Conservation (phyloP, 192 early-diverging fungal genomes). For the Gaertneriomyces semiglobifer region DNA sequence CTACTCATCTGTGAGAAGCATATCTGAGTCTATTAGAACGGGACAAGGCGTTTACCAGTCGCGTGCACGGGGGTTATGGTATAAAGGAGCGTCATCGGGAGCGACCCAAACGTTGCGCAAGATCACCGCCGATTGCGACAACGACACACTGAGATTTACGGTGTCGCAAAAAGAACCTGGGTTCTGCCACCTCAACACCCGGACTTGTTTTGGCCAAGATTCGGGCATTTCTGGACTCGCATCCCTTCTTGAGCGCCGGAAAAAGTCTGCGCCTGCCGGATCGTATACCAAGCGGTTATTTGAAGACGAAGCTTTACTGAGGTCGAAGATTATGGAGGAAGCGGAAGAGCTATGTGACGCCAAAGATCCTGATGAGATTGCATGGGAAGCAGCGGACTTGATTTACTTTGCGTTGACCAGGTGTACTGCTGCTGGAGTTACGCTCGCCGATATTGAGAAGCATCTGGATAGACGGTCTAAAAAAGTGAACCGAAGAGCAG, state of each 20-base stretch:
- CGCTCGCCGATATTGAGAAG: constrained; percentile 79
- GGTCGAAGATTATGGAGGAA: constrained; percentile 94
- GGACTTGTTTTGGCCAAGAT: constrained; percentile 86
- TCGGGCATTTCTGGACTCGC: constrained; percentile 73
- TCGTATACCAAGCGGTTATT: constrained; percentile 92
- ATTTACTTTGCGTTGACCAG: constrained; percentile 93
- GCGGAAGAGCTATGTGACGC: constrained; percentile 90
- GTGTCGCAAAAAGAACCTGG: constrained; percentile 84
- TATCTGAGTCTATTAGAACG: constrained; percentile 73
- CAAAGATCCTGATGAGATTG: constrained; percentile 68
- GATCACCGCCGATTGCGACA: constrained; percentile 86
- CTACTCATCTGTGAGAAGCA: constrained; percentile 82
- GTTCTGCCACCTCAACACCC: constrained; percentile 90
- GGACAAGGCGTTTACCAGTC: constrained; percentile 91
- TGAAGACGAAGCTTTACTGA: constrained; percentile 71
- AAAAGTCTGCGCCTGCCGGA: constrained; percentile 71
- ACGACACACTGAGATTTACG: constrained; percentile 79
- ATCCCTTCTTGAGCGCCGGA: constrained; percentile 64
- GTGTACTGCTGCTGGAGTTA: constrained; percentile 76
- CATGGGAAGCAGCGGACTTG: constrained; percentile 93
- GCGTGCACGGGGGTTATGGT: constrained; percentile 85
- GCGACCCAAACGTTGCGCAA: constrained; percentile 82
- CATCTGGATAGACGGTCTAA: constrained; percentile 78
- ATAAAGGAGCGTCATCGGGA: constrained; percentile 93
- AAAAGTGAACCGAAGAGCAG: constrained; percentile 82